phyloP scores from a whole-genome alignment of 179 eudicot species.

The Corrigiola litoralis region DNA sequence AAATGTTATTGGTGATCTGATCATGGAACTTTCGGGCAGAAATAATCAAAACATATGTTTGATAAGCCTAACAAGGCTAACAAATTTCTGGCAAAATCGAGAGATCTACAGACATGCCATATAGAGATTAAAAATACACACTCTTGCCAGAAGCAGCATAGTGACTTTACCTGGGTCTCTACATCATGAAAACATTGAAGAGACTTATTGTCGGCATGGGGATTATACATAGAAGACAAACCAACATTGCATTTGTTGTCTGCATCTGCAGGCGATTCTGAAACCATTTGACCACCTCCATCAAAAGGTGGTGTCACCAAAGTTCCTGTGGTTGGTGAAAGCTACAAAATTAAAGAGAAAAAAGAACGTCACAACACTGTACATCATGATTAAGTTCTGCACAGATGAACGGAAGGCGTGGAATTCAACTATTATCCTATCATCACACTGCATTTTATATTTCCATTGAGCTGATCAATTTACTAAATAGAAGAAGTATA shows the following conservation, averaged over 20 bases:
- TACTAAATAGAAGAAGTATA: not conserved
- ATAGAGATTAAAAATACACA: not conserved
- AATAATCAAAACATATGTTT: too few relatives aligned
- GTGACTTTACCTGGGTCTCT: conserved; percentile 34
- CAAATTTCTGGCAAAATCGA: too few relatives aligned
- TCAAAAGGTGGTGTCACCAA: conserved; percentile 8
- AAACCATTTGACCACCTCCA: conserved; percentile 14
- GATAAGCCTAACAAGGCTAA: too few relatives aligned
- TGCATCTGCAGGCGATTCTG: conserved; percentile 16
- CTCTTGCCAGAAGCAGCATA: not conserved
- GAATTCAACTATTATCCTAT: not conserved
- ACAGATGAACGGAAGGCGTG: too few relatives aligned
- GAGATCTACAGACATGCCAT: too few relatives aligned
- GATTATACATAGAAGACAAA: conserved; percentile 20
- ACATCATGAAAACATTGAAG: conserved; percentile 12
- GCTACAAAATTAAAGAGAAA: conserved; percentile 13
- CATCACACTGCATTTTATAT: not conserved
- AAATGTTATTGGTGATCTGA: too few relatives aligned
- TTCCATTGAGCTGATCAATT: not conserved
- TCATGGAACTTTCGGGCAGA: too few relatives aligned
- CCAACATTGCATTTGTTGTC: conserved; percentile 29
- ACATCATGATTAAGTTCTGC: not conserved
- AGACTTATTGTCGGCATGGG: conserved; percentile 9
- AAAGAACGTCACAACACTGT: not conserved
- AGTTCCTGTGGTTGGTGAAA: conserved; percentile 42